These are phyloP conservation scores for Gaillardinia entomophila DNA, from an alignment of 805 yeast species.

Conservation along the genomic window DNA sequence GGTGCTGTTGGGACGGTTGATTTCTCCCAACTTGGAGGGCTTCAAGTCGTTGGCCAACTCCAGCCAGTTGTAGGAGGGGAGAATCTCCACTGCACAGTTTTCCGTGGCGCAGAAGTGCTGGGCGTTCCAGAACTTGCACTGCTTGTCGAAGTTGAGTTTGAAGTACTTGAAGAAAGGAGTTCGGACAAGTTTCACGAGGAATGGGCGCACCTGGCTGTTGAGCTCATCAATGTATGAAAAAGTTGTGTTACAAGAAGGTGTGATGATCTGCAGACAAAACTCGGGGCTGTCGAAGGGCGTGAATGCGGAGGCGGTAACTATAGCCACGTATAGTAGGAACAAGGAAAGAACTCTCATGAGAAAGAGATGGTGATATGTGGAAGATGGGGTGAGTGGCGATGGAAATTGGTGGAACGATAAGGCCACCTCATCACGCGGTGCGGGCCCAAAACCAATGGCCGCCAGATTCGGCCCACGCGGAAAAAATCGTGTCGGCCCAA, in stretches of 20 bases:
- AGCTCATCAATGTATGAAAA: conserved; percentile 36
- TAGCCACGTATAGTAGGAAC: neutral
- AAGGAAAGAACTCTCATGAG: neutral
- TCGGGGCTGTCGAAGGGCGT: conserved; percentile 39
- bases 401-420: no score
- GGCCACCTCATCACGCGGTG: no score
- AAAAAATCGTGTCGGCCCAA: no score
- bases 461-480: no score
- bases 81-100: conserved; percentile 83
- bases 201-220: conserved; percentile 36
- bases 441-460: no score
- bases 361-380: neutral
- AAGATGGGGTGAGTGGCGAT: no score
- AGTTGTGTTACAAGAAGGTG: conserved; percentile 41
- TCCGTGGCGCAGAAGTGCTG: conserved; percentile 80
- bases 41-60: conserved; percentile 57
- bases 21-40: conserved; percentile 61
- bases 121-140: conserved; percentile 84
- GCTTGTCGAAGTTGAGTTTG: conserved; percentile 73
- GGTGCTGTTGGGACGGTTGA: conserved; percentile 16
- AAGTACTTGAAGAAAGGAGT: conserved; percentile 86
- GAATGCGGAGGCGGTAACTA: neutral
- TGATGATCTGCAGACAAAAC: conserved; percentile 40
- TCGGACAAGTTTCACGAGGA: conserved; percentile 51
- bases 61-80: conserved; percentile 54